Evolutionary conservation across 768 basidiomycete species (phyloP), one percentile per base, ranked within the genome.

Genomic region (Tephrocybe rancida): DNA sequence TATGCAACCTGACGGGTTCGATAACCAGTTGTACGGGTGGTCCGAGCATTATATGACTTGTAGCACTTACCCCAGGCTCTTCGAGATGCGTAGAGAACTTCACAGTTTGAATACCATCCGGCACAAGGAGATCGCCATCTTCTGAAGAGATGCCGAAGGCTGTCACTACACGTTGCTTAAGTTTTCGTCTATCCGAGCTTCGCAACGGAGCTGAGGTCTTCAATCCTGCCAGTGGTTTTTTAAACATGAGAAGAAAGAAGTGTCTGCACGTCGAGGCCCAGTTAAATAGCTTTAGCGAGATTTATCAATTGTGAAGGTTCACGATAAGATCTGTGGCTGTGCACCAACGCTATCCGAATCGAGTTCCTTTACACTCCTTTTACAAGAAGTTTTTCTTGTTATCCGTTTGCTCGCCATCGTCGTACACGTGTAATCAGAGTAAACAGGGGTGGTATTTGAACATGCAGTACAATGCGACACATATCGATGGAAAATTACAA

Each of bases 121-220:
- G 91, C 0, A 92, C 87, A 29, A 92, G 76, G 3, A 78, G 41
- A 56, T 90, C 87, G 3, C 82, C 87, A 49, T 83, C 79, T 61
- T 89, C 88, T 29, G 77, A 61, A 21, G 76, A 67, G 26, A 81
- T 57, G 0, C 61, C 66, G 64, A 80, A 91, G 0, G 72, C 50
- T 24, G 79, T 58, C 11, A 83, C 56, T 14, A 85, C 73, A 19
- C 81, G 81, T 60, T 86, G 83, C 61, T 75, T 86, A 18, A 92
- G 76, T 64, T 88, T 90, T 35, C 85, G 81, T 24, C 87, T 73
- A 63, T 92, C 89, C 7, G 88, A 90, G 66, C 79, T 80, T 38
- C 88, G 80, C 6, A 92, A 71, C 6, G 88, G 88, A 1, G 88
- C 85, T 72, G 85, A 87, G 0, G 88, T 90, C 65, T 92, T 92